These are phyloP conservation scores for Saccharomycopsis sp. DNA, from an alignment of 805 yeast species.

Conservation along the genomic window DNA sequence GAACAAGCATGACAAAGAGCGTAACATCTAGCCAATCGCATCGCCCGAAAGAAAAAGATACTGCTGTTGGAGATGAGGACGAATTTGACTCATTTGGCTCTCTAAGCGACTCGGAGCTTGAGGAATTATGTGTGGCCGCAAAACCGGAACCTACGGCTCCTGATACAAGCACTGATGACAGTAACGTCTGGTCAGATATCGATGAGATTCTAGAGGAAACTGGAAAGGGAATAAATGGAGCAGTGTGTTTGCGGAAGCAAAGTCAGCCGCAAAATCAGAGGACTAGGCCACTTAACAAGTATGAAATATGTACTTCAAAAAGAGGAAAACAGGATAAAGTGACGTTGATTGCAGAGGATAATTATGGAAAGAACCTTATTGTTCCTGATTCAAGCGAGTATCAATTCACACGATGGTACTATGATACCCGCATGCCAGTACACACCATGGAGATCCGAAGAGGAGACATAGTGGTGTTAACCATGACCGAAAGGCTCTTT, in stretches of 20 bases:
- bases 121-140: not conserved
- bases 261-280: not conserved
- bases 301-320: not conserved
- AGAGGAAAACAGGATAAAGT: not conserved
- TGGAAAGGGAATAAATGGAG: not conserved
- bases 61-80: not conserved
- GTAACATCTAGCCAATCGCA: not conserved
- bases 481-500: no score
- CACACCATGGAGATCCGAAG: no score
- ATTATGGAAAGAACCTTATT: not conserved
- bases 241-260: not conserved
- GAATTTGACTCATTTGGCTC: slow-evolving; percentile 5
- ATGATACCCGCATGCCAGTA: no score
- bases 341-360: not conserved
- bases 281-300: not conserved
- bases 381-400: no score
- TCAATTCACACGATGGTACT: no score
- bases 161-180: not conserved
- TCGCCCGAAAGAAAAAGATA: not conserved
- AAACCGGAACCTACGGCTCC: not conserved
- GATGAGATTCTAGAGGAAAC: slow-evolving; percentile 10
- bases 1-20: not conserved
- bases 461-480: no score
- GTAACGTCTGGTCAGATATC: not conserved
- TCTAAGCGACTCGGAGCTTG: slow-evolving; percentile 4